Evolutionary conservation across 495 filamentous ascomycete species (phyloP).

Genomic region (Jackrogersella multiformis): DNA sequence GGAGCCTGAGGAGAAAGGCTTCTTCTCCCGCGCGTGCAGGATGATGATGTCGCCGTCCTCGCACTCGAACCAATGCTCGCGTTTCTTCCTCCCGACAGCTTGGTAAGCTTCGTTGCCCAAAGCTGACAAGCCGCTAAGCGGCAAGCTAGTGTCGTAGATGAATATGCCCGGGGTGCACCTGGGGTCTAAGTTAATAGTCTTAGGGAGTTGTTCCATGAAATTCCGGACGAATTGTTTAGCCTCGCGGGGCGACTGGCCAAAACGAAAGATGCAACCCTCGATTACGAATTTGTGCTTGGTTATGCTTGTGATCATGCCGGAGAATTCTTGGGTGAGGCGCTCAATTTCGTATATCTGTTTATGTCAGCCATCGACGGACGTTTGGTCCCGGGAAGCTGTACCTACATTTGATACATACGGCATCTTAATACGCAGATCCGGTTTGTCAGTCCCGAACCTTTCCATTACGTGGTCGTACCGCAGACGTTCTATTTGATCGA

Average conservation of each 20-base stretch:
- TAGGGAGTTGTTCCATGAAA: slow-evolving; percentile 73
- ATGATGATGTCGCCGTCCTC: slow-evolving; percentile 80
- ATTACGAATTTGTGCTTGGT: slow-evolving; percentile 68
- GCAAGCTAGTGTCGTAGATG: slow-evolving; percentile 72
- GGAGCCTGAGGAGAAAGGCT: slow-evolving; percentile 70
- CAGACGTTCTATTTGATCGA: slow-evolving; percentile 50
- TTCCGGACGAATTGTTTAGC: slow-evolving; percentile 68
- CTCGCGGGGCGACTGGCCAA: slow-evolving; percentile 49
- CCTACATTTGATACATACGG: slow-evolving; percentile 51
- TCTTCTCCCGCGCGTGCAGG: slow-evolving; percentile 76
- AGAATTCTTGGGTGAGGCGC: slow-evolving; percentile 68
- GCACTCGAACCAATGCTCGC: slow-evolving; percentile 29
- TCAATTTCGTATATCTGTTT: slow-evolving; percentile 69
- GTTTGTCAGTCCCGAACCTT: slow-evolving; percentile 88
- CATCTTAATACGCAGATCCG: slow-evolving; percentile 73
- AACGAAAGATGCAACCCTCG: slow-evolving; percentile 73
- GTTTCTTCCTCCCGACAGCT: slow-evolving; percentile 20
- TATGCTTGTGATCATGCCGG: slow-evolving; percentile 74
- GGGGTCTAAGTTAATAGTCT: slow-evolving; percentile 65
- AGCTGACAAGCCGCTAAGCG: slow-evolving; percentile 74
- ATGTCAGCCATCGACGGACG: slow-evolving; percentile 27
- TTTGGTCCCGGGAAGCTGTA: background rate
- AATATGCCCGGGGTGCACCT: slow-evolving; percentile 80
- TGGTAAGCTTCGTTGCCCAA: slow-evolving; percentile 74
- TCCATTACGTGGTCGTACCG: slow-evolving; percentile 83